Conservation (phyloP, 768 basidiomycete species). For the Cantharellus anzutake region DNA sequence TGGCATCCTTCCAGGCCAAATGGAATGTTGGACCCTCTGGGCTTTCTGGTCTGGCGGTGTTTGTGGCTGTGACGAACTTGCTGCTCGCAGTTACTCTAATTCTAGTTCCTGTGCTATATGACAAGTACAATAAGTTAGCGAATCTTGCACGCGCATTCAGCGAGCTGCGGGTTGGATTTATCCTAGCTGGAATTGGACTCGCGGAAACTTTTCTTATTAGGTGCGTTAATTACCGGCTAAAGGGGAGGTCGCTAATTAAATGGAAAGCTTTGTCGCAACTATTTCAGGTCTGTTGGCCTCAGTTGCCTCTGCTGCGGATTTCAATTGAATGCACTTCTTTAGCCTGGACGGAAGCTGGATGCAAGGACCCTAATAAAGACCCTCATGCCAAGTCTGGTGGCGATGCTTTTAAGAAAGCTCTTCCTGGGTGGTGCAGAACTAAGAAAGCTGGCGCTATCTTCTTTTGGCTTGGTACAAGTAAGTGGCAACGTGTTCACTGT, state of each 20-base stretch:
- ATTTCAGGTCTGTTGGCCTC: slow-evolving; percentile 9
- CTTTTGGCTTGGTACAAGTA: slow-evolving; percentile 72
- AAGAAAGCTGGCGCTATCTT: slow-evolving; percentile 85
- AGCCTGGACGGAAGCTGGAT: slow-evolving; percentile 78
- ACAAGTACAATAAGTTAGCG: slow-evolving; percentile 67
- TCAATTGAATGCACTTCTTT: slow-evolving; percentile 19
- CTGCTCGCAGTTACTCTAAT: slow-evolving; percentile 57
- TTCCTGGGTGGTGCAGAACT: slow-evolving; percentile 74
- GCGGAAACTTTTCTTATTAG: slow-evolving; percentile 54
- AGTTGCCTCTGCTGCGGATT: slow-evolving; percentile 24
- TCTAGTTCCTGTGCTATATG: slow-evolving; percentile 58
- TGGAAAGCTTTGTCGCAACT: slow-evolving; percentile 12
- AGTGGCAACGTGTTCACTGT: slow-evolving; percentile 12
- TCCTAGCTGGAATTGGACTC: slow-evolving; percentile 55
- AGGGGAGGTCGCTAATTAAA: neutral
- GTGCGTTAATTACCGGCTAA: slow-evolving; percentile 25
- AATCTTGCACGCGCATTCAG: slow-evolving; percentile 63
- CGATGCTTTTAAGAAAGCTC: slow-evolving; percentile 37
- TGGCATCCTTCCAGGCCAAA: slow-evolving; percentile 74
- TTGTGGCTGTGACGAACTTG: slow-evolving; percentile 55
- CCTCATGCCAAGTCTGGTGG: slow-evolving; percentile 51
- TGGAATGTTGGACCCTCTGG: slow-evolving; percentile 77
- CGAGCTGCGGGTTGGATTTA: slow-evolving; percentile 68
- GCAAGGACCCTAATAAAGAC: slow-evolving; percentile 68
- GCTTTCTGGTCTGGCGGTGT: slow-evolving; percentile 69